These are phyloP conservation scores for Pseudonectria buxi DNA, from an alignment of 2,329 filamentous ascomycete species.

Conservation along the genomic window DNA sequence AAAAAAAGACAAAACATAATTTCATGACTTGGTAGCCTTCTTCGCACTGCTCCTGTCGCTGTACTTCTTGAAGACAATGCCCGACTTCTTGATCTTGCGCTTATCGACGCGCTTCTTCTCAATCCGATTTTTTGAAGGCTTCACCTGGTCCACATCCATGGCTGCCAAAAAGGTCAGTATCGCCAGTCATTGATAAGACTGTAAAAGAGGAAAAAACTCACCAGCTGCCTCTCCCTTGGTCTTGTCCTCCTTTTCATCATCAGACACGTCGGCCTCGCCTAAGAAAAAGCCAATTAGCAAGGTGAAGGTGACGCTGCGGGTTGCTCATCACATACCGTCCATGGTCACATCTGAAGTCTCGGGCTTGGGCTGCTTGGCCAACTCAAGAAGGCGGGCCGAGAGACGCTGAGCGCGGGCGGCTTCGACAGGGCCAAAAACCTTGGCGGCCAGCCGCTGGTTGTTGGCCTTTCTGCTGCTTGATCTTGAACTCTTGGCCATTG, in stretches of 20 bases:
- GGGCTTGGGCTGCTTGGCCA: conserved; percentile 73
- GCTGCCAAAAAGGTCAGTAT: conserved; percentile 21
- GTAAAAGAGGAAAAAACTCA: conserved; percentile 13
- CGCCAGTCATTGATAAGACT: conserved; percentile 5
- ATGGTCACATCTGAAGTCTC: conserved; percentile 43
- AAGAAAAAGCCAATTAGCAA: conserved; percentile 5
- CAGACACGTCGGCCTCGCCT: conserved; percentile 23
- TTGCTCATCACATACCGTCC: conserved; percentile 26
- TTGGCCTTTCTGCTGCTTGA: conserved; percentile 77
- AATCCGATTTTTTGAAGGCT: conserved; percentile 31
- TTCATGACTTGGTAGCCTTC: conserved; percentile 15
- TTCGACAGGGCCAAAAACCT: conserved; percentile 79
- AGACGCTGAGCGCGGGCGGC: conserved; percentile 73
- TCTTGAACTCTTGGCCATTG: conserved; percentile 83
- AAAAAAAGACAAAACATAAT: conserved; percentile 4
- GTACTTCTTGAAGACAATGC: conserved; percentile 55
- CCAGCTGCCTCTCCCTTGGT: conserved; percentile 17
- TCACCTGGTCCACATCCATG: conserved; percentile 53
- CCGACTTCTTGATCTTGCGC: conserved; percentile 47
- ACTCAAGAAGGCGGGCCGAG: conserved; percentile 75
- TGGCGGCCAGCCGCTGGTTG: conserved; percentile 69
- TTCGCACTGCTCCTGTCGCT: conserved; percentile 43
- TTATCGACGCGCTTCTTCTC: conserved; percentile 51
- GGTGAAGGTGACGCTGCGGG: background rate
- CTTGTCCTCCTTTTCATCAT: conserved; percentile 25